Evolutionary conservation across 805 yeast genomes (phyloP).

Genomic region (Starmera caribaea): DNA sequence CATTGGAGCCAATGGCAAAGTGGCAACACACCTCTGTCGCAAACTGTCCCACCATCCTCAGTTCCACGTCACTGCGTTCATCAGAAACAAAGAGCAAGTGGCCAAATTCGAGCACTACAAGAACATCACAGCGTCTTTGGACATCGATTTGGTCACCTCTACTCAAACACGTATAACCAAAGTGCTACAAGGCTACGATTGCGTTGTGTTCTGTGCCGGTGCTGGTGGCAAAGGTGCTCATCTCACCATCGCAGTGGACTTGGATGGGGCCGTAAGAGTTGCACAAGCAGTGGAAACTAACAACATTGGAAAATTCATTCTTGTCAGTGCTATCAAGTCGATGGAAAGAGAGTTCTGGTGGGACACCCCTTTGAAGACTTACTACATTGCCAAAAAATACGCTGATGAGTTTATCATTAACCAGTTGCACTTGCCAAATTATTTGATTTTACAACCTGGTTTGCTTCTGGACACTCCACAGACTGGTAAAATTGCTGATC

Average conservation of each 20-base stretch:
- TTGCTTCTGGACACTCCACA: conserved; percentile 27
- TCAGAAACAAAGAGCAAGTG: conserved; percentile 38
- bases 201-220: conserved; percentile 54
- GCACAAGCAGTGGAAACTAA: conserved; percentile 43
- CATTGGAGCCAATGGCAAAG: conserved; percentile 54
- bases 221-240: conserved; percentile 46
- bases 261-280: conserved; percentile 51
- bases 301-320: conserved; percentile 33
- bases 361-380: conserved; percentile 29
- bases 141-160: conserved; percentile 30
- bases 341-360: conserved; percentile 38
- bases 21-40: conserved; percentile 39
- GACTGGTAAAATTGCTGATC: conserved; percentile 33
- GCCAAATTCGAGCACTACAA: conserved; percentile 20
- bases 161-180: conserved; percentile 24
- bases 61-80: conserved; percentile 33
- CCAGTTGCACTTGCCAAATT: conserved; percentile 27
- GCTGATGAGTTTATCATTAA: conserved; percentile 41
- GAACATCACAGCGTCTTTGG: conserved; percentile 26
- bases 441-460: conserved; percentile 51
- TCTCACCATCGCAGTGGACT: conserved; percentile 40
- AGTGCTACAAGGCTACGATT: conserved; percentile 37
- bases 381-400: conserved; percentile 52
- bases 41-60: conserved; percentile 14
- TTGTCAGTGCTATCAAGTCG: conserved; percentile 49